Conservation (phyloP, 768 basidiomycete species). For the Pleurotus sapidus region DNA sequence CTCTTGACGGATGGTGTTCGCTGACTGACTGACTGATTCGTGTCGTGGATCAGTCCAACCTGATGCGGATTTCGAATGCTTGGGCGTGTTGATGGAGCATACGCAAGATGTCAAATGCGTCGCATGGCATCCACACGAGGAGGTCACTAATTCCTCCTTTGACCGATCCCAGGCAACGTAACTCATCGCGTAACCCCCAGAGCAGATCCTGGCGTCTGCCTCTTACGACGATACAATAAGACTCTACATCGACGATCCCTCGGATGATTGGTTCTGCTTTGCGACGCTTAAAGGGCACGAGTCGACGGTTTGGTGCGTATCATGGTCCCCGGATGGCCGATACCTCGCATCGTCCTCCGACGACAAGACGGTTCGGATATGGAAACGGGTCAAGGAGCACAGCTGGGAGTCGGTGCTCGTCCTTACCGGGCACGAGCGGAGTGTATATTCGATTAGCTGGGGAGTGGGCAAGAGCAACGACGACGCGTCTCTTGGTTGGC, state of each 20-base stretch:
- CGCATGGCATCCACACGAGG: constrained; percentile 93
- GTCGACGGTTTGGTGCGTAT: constrained; percentile 90
- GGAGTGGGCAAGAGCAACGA: constrained; percentile 35
- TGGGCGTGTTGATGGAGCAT: constrained; percentile 96
- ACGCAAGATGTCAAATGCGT: constrained; percentile 94
- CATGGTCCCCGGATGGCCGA: constrained; percentile 73
- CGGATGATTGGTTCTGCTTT: constrained; percentile 92
- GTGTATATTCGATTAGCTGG: constrained; percentile 84
- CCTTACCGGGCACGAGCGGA: constrained; percentile 65
- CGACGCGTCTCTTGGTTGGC: constrained; percentile 62
- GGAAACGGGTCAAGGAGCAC: constrained; percentile 64
- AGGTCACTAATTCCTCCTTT: constrained; percentile 47
- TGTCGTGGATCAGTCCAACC: constrained; percentile 61
- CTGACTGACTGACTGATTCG: background rate
- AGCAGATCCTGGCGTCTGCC: constrained; percentile 89
- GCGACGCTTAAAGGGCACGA: constrained; percentile 76
- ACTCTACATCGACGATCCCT: constrained; percentile 89
- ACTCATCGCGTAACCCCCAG: constrained; percentile 16
- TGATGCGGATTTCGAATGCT: constrained; percentile 91
- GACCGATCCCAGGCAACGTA: background rate
- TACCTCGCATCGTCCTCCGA: constrained; percentile 90
- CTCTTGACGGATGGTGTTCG: background rate
- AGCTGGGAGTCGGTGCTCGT: constrained; percentile 62
- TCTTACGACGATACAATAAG: constrained; percentile 98
- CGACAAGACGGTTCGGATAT: constrained; percentile 79